Evolutionary conservation across 352 stramenopile species (phyloP).

Genomic region (Phytopythium chamaehyphon): DNA sequence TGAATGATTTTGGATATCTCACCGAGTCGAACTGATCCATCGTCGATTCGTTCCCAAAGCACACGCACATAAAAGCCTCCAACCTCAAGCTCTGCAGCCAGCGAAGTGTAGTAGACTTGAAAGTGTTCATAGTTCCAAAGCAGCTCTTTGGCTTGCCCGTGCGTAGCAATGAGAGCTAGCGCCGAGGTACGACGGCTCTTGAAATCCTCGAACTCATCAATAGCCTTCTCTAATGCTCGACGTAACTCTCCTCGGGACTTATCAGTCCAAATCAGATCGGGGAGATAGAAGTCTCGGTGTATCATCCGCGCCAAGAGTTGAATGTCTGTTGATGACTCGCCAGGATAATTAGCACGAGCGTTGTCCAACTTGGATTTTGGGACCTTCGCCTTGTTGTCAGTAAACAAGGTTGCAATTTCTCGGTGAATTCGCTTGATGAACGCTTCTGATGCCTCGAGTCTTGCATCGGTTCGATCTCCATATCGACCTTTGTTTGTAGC

Average conservation of each 20-base stretch:
- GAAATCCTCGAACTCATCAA: slow-evolving; percentile 48
- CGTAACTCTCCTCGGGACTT: slow-evolving; percentile 52
- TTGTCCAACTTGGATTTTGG: slow-evolving; percentile 42
- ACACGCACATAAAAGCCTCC: slow-evolving; percentile 68
- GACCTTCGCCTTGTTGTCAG: slow-evolving; percentile 15
- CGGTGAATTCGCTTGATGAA: slow-evolving; percentile 71
- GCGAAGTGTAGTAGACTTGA: slow-evolving; percentile 52
- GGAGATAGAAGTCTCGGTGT: slow-evolving; percentile 66
- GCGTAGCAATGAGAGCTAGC: slow-evolving; percentile 18
- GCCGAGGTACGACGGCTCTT: slow-evolving; percentile 25
- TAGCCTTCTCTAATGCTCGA: slow-evolving; percentile 31
- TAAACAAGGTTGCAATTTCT: slow-evolving; percentile 45
- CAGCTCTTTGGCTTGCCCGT: slow-evolving; percentile 12
- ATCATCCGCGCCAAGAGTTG: slow-evolving; percentile 60
- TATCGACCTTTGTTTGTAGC: slow-evolving; percentile 18
- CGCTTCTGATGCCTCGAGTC: slow-evolving; percentile 38
- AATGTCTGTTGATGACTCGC: slow-evolving; percentile 68
- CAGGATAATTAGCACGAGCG: slow-evolving; percentile 61
- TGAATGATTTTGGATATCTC: slow-evolving; percentile 45
- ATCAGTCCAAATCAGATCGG: slow-evolving; percentile 79
- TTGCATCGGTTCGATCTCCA: slow-evolving; percentile 11
- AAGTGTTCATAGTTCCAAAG: slow-evolving; percentile 78
- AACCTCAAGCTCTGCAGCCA: slow-evolving; percentile 63
- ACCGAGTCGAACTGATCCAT: slow-evolving; percentile 59
- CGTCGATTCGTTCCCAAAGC: slow-evolving; percentile 58